phyloP scores from a whole-genome alignment of 208 protist species.

The Spongospora subterranea region DNA sequence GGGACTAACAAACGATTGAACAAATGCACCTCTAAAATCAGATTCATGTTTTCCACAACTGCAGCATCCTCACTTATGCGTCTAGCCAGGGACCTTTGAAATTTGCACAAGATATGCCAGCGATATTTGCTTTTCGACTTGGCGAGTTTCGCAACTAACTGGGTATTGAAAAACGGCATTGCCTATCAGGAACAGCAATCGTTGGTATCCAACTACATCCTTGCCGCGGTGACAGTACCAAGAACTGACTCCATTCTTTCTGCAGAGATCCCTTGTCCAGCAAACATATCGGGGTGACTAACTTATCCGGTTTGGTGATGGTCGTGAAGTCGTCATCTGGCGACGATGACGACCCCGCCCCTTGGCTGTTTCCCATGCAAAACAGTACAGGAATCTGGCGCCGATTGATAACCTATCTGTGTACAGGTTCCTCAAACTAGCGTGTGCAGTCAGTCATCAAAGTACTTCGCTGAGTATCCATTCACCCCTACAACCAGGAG shows the following conservation, averaged over 20 bases:
- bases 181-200: not conserved
- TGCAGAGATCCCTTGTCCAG: not conserved
- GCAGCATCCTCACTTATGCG: not conserved
- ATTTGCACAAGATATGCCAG: slow-evolving; percentile 26
- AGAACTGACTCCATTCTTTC: not conserved
- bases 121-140: not conserved
- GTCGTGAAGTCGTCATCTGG: not conserved
- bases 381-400: too few species aligned
- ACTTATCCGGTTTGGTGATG: not conserved
- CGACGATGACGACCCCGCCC: not conserved
- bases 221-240: not conserved
- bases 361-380: too few species aligned
- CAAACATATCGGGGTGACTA: not conserved
- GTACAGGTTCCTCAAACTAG: too few species aligned
- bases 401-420: too few species aligned
- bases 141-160: not conserved
- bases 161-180: not conserved
- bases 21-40: not conserved
- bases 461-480: too few species aligned
- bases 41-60: not conserved
- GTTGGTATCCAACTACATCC: not conserved
- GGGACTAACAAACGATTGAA: not conserved
- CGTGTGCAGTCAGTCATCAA: too few species aligned
- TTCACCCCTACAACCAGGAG: too few species aligned
- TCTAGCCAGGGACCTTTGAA: not conserved